A percentile compares a stretch with the other conserved stretches of the same genome.
Evolutionary conservation across 2,329 filamentous ascomycete species (phyloP).

Genomic region (Claviceps spartinae): DNA sequence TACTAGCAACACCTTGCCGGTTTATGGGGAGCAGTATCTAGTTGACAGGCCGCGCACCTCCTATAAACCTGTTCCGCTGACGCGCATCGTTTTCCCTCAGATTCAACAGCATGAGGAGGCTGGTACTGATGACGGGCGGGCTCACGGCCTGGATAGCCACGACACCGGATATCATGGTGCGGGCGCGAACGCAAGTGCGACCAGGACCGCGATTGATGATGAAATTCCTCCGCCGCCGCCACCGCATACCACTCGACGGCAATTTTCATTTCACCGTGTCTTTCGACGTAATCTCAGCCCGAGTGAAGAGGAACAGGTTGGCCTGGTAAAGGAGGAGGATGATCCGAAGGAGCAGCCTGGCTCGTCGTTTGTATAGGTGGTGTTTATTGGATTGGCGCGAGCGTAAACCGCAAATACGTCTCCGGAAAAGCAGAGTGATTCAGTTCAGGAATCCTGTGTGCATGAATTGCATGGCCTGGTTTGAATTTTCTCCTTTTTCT

Average conservation of each 20-base stretch:
- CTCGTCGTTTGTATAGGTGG: conserved; percentile 1
- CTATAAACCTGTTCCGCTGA: conserved; percentile 49
- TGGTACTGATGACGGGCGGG: conserved; percentile 24
- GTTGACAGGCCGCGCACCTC: conserved; percentile 35
- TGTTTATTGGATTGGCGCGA: neutral
- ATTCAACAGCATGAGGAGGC: conserved; percentile 32
- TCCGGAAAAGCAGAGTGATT: neutral
- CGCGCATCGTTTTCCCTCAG: conserved; percentile 40
- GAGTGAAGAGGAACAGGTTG: conserved; percentile 72
- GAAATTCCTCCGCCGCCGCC: conserved; percentile 33
- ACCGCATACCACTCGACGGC: conserved; percentile 49
- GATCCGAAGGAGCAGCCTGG: neutral
- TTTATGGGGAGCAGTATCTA: conserved; percentile 23
- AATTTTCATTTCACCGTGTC: conserved; percentile 87
- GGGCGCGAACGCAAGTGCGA: conserved; percentile 24
- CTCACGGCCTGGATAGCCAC: conserved; percentile 29
- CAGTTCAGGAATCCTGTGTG: no score
- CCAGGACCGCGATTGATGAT: conserved; percentile 23
- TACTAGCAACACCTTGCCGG: conserved; percentile 19
- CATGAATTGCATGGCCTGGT: no score
- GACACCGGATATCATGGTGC: conserved; percentile 37
- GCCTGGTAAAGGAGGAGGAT: conserved; percentile 55
- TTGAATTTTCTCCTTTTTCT: neutral
- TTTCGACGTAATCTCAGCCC: conserved; percentile 41
- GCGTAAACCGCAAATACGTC: neutral